Percentiles rank a stretch among this genome's conserved stretches.
These are phyloP conservation scores for Setomelanomma holmii DNA, from an alignment of 2,329 filamentous ascomycete species.

Conservation along the genomic window DNA sequence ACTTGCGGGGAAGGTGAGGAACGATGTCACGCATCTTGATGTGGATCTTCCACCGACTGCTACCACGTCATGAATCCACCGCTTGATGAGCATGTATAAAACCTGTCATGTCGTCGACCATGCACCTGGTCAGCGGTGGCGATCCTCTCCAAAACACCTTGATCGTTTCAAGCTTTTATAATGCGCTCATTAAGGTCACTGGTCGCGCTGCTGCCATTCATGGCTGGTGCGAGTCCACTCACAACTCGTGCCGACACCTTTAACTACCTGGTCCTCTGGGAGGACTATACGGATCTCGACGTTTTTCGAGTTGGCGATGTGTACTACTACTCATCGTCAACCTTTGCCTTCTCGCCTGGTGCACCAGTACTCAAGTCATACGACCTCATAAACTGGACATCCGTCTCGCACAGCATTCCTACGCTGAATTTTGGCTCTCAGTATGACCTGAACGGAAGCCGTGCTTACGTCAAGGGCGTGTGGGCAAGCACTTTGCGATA, in stretches of 20 bases:
- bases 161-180: not conserved
- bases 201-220: not conserved
- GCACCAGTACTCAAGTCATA: slow-evolving; percentile 64
- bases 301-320: slow-evolving; percentile 59
- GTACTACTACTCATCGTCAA: slow-evolving; percentile 64
- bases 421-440: slow-evolving; percentile 48
- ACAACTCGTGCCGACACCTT: slow-evolving; percentile 39
- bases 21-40: not conserved
- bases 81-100: not conserved
- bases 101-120: not conserved
- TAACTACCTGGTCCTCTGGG: slow-evolving; percentile 62
- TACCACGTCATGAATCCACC: not conserved
- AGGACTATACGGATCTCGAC: slow-evolving; percentile 64
- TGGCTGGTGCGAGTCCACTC: slow-evolving; percentile 1
- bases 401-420: slow-evolving; percentile 49
- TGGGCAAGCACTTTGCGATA: slow-evolving; percentile 65
- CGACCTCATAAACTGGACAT: slow-evolving; percentile 62
- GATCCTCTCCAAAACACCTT: too few relatives aligned
- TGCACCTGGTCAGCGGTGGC: too few relatives aligned
- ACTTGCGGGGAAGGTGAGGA: not conserved
- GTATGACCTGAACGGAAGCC: slow-evolving; percentile 55
- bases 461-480: slow-evolving; percentile 61
- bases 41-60: not conserved
- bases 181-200: not conserved
- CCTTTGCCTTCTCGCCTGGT: slow-evolving; percentile 64